phyloP scores from a whole-genome alignment of 2,329 filamentous ascomycete genomes.

The Verticillium albo-atrum region DNA sequence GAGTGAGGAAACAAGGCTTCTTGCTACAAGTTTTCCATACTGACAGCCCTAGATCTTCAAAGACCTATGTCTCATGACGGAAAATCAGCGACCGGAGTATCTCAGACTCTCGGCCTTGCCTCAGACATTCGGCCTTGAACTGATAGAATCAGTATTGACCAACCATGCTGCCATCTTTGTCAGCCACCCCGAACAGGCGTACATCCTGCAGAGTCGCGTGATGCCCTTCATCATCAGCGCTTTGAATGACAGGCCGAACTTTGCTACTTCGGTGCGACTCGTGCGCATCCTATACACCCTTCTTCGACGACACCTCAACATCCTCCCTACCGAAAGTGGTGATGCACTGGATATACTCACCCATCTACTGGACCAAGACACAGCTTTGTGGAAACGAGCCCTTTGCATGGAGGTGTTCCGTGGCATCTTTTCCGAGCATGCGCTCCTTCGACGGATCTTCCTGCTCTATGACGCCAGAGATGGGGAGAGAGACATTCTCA shows the following conservation, averaged over 20 bases:
- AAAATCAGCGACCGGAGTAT: constrained; percentile 78
- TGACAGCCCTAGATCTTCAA: constrained; percentile 62
- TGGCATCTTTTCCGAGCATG: constrained; percentile 77
- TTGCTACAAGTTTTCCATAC: constrained; percentile 1
- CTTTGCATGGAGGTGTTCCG: constrained; percentile 89
- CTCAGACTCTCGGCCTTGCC: constrained; percentile 74
- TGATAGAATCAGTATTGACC: constrained; percentile 85
- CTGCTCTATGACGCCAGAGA: constrained; percentile 71
- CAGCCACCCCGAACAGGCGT: constrained; percentile 72
- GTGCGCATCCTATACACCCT: constrained; percentile 80
- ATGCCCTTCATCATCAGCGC: constrained; percentile 80
- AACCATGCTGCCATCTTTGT: constrained; percentile 81
- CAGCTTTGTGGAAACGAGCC: constrained; percentile 77
- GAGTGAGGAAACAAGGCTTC: constrained; percentile 37
- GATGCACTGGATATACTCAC: constrained; percentile 78
- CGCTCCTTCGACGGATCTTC: constrained; percentile 75
- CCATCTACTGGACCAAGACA: constrained; percentile 83
- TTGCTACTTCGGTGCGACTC: constrained; percentile 76
- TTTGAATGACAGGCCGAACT: constrained; percentile 72
- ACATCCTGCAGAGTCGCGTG: constrained; percentile 70
- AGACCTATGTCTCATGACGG: constrained; percentile 83
- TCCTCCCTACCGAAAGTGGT: constrained; percentile 74
- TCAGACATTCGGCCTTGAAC: constrained; percentile 79
- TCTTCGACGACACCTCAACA: constrained; percentile 70
- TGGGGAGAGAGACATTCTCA: constrained; percentile 70